phyloP scores from a whole-genome alignment of 805 yeast species.

The Jamesozyma piceae region DNA sequence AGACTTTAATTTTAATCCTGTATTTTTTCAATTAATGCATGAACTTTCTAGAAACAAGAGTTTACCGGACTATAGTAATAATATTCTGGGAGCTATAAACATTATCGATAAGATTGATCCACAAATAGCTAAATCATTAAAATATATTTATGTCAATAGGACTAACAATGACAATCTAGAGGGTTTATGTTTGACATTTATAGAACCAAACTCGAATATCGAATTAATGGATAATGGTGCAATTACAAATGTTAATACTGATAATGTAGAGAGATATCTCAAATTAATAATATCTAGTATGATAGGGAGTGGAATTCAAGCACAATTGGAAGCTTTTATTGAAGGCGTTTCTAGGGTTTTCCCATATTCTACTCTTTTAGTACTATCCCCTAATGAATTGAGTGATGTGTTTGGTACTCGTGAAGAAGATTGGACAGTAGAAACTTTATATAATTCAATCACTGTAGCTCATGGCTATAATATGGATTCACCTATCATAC shows the following conservation, averaged over 20 bases:
- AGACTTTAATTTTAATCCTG: slow-evolving; percentile 67
- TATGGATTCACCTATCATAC: slow-evolving; percentile 55
- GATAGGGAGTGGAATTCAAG: slow-evolving; percentile 51
- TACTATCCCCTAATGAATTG: slow-evolving; percentile 70
- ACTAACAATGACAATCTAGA: slow-evolving; percentile 24
- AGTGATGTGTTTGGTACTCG: slow-evolving; percentile 63
- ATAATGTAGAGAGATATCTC: slow-evolving; percentile 53
- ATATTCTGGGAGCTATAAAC: slow-evolving; percentile 22
- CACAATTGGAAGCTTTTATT: slow-evolving; percentile 60
- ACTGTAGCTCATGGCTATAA: slow-evolving; percentile 88
- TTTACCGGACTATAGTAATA: slow-evolving; percentile 1
- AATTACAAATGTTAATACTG: slow-evolving; percentile 37
- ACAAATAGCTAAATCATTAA: slow-evolving; percentile 48
- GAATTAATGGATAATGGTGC: slow-evolving; percentile 53
- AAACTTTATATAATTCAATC: slow-evolving; percentile 49
- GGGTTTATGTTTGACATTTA: slow-evolving; percentile 53
- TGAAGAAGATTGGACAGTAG: slow-evolving; percentile 78
- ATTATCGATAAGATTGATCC: slow-evolving; percentile 46
- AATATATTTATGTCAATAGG: slow-evolving; percentile 38
- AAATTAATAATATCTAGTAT: slow-evolving; percentile 47
- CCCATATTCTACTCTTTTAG: slow-evolving; percentile 61
- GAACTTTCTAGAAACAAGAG: slow-evolving; percentile 8
- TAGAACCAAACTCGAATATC: slow-evolving; percentile 65
- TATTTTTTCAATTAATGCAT: slow-evolving; percentile 56
- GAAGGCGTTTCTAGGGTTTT: slow-evolving; percentile 77